A percentile compares a stretch with the other conserved stretches of the same genome.
These are phyloP conservation scores for Aureobasidium sp. DNA, from an alignment of 2,329 filamentous ascomycete species.

Conservation along the genomic window DNA sequence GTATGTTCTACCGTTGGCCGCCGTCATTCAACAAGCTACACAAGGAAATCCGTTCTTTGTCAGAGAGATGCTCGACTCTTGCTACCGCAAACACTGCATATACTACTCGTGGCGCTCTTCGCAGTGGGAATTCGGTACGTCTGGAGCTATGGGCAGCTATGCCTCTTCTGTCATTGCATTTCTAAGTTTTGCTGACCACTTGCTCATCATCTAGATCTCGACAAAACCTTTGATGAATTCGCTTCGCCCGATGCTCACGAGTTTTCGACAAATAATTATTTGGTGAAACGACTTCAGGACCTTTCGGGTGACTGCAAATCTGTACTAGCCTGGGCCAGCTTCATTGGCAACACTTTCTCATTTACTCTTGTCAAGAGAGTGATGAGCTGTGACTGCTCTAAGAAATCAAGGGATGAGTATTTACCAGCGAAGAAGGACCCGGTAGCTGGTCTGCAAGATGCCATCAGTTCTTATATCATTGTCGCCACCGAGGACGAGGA, in stretches of 20 bases:
- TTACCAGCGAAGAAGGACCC: conserved; percentile 58
- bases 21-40: conserved; percentile 84
- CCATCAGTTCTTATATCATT: conserved; percentile 73
- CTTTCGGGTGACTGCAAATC: conserved; percentile 66
- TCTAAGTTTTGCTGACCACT: too few relatives aligned
- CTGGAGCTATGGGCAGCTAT: too few relatives aligned
- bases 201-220: too few relatives aligned
- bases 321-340: conserved; percentile 77
- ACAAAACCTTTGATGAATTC: conserved; percentile 80
- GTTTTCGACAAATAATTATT: conserved; percentile 74
- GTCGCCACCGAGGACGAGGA: conserved; percentile 79
- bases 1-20: conserved; percentile 68
- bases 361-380: conserved; percentile 73
- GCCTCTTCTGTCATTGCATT: too few relatives aligned
- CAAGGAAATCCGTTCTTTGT: conserved; percentile 87
- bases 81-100: conserved; percentile 78
- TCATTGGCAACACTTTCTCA: conserved; percentile 76
- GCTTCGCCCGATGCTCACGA: conserved; percentile 70
- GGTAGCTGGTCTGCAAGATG: conserved; percentile 71
- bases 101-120: conserved; percentile 84
- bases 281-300: conserved; percentile 69
- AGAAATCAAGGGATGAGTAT: conserved; percentile 40
- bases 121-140: conserved; percentile 76
- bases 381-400: conserved; percentile 67
- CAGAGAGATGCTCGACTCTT: conserved; percentile 80